These are phyloP conservation scores for Dalechampia spathulata DNA, from an alignment of 441 rosid genomes.

Conservation along the genomic window DNA sequence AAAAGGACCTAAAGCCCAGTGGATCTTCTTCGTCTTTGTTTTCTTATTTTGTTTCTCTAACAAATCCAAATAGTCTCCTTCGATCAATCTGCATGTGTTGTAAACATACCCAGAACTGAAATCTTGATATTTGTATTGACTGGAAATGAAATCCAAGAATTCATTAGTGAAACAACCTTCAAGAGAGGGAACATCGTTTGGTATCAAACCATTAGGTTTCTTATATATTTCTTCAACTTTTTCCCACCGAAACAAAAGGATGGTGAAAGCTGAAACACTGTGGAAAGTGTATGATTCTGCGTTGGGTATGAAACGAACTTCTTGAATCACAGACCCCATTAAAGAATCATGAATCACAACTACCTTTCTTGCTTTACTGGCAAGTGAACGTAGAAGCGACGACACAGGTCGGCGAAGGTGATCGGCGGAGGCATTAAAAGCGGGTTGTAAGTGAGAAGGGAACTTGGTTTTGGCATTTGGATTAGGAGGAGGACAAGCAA, in stretches of 20 bases:
- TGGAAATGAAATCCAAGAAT: constrained; percentile 23
- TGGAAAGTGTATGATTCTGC: constrained; percentile 37
- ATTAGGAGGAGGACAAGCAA: constrained; percentile 29
- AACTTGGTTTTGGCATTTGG: constrained; percentile 34
- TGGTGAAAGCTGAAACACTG: constrained; percentile 37
- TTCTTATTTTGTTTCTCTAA: constrained; percentile 18
- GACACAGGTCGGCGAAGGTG: constrained; percentile 32
- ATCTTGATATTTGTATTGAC: constrained; percentile 13
- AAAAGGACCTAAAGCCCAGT: constrained; percentile 48
- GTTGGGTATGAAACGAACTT: constrained; percentile 25
- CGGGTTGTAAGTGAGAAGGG: constrained; percentile 47
- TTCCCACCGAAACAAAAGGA: constrained; percentile 17
- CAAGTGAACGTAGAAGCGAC: constrained; percentile 26
- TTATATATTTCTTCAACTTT: not conserved
- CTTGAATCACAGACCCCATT: constrained; percentile 43
- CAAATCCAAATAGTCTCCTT: constrained; percentile 28
- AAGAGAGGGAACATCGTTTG: constrained; percentile 21
- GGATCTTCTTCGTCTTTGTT: not conserved
- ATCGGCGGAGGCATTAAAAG: constrained; percentile 23
- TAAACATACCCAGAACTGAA: constrained; percentile 23
- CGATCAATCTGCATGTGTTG: constrained; percentile 36
- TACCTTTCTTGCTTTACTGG: constrained; percentile 26
- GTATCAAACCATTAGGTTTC: too few relatives aligned
- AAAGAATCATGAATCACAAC: constrained; percentile 41
- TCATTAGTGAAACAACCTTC: constrained; percentile 37